phyloP scores from a whole-genome alignment of 2,329 filamentous ascomycete species.

The Ascochyta viciae-villosae region DNA sequence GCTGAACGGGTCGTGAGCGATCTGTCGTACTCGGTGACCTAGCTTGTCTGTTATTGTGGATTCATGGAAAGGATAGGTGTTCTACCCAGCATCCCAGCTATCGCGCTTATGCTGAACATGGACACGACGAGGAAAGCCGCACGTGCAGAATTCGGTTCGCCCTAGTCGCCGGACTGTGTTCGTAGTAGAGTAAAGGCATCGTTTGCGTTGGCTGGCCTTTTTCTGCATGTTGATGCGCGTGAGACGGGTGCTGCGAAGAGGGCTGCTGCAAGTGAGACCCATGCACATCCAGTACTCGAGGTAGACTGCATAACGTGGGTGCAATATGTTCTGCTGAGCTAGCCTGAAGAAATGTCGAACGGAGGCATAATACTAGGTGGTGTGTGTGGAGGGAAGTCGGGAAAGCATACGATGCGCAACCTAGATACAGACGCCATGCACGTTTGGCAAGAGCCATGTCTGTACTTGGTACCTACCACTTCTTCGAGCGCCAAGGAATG shows the following conservation, averaged over 20 bases:
- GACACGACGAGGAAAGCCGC: conserved; percentile 24
- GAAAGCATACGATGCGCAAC: neutral
- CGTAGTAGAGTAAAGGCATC: neutral
- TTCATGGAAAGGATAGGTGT: neutral
- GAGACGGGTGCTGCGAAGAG: neutral
- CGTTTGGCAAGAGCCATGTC: neutral
- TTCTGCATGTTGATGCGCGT: neutral
- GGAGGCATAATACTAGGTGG: conserved; percentile 5
- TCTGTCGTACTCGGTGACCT: conserved; percentile 28
- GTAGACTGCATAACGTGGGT: neutral
- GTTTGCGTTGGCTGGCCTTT: neutral
- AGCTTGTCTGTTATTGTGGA: neutral
- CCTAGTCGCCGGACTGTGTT: neutral
- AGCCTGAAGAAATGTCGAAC: neutral
- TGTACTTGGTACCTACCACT: neutral
- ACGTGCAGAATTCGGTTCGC: conserved; percentile 16
- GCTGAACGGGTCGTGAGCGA: conserved; percentile 2
- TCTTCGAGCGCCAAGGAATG: neutral
- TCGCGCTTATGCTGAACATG: conserved; percentile 36
- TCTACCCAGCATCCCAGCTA: conserved; percentile 36
- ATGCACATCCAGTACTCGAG: neutral
- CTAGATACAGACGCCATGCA: neutral
- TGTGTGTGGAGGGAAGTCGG: neutral
- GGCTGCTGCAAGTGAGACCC: neutral
- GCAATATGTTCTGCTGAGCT: neutral